A percentile compares a stretch with the other conserved stretches of the same genome.
These are phyloP conservation scores for Sclerotinia nivalis DNA, from an alignment of 2,329 filamentous ascomycete species.

Conservation along the genomic window DNA sequence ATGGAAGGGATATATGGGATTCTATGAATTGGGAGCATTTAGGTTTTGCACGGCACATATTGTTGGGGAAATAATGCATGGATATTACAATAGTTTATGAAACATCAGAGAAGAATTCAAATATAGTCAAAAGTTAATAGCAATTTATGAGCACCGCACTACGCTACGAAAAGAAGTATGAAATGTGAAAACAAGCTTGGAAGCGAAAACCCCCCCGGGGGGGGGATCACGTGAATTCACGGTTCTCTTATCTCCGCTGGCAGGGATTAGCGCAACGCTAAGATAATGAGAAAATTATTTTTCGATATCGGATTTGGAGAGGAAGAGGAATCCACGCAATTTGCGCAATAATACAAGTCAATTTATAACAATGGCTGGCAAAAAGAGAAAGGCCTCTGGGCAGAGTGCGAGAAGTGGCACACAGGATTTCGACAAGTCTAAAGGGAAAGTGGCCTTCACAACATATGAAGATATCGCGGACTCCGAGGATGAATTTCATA, in stretches of 20 bases:
- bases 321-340: neutral
- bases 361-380: constrained; percentile 21
- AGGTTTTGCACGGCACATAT: neutral
- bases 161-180: neutral
- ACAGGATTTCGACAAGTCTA: constrained; percentile 19
- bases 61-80: neutral
- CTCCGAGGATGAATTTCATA: constrained; percentile 90
- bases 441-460: constrained; percentile 41
- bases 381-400: constrained; percentile 25
- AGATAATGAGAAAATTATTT: constrained; percentile 26
- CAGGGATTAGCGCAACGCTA: constrained; percentile 19
- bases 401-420: neutral
- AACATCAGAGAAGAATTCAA: neutral
- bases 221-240: neutral
- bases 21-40: constrained; percentile 1
- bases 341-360: neutral
- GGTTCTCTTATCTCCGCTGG: constrained; percentile 2
- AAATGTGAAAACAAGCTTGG: neutral
- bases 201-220: neutral
- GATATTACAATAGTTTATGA: neutral
- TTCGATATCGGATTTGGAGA: constrained; percentile 19
- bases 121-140: neutral
- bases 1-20: neutral
- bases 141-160: neutral
- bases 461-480: constrained; percentile 85